Evolutionary conservation across 2,329 filamentous ascomycete species (phyloP), one percentile per base, ranked within the genome.

Genomic region (Zymoseptoria tritici): DNA sequence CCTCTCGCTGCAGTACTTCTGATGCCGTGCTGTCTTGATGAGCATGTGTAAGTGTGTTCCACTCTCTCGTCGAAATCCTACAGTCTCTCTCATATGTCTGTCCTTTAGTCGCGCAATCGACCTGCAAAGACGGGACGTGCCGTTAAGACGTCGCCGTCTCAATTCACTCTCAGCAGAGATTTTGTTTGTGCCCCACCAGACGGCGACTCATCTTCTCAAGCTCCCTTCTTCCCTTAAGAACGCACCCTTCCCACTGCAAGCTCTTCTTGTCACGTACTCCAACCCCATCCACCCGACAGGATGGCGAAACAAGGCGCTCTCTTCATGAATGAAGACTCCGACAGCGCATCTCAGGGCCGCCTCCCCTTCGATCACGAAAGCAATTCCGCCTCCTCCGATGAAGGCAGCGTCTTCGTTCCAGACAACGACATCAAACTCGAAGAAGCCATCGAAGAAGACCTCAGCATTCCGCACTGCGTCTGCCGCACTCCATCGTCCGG

Each of bases 401-500:
- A 42, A 42, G 36, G 36, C 36, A 42, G 36, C 36, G 16, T 42
- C 36, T 42, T 42, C 11, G 36, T 4, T 5, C 36, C 36, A 42
- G 36, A 42, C 36, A 13, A 42, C 36, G 36, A 42, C 11, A 42
- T 42, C 36, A 42, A 42, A 4, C 9, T 58, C 11, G 74, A 75
- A 26, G 72, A 66, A 4, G 87, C 90, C 70, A 84, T 85, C 62
- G 86, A 87, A 26, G 19, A 20, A 21, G 51, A 53, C 19, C 21
- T 24, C 3, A 26, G 26, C 51, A 53, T 26, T 9, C 79, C 91
- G 1, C 96, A 94, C 75, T 97, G 92, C 76, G 85, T 96, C 66
- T 96, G 92, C 72, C 88, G 89, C 57, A 88, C 87, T 58, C 89
- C 90, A 1, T 91, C 96, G 73, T 91, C 94, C 71, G 91, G 96